Evolutionary conservation across 1,139 yeast genomes (phyloP), one percentile per base, ranked within the genome.

Genomic region (Suhomyces kunorum): DNA sequence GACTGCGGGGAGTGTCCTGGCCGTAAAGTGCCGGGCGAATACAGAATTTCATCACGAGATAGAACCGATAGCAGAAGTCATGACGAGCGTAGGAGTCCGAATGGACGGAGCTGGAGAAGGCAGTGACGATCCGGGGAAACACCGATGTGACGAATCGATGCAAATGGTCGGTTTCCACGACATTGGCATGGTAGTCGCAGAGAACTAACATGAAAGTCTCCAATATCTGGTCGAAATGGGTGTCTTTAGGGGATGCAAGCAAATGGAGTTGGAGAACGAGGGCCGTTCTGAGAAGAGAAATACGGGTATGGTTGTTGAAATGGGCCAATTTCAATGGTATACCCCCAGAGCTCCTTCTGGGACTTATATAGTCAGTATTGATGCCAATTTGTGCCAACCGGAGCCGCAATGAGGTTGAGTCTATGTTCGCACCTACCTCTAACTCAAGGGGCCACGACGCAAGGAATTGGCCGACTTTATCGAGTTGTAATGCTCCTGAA

Each of bases 101-200:
- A 12, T 11, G 6, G 8, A 38, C 39, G 8, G 24, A 13, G 2
- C 25, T 16, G 8, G 45, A 42, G 27, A 38, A 42, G 6, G 26
- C 18, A 4, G 18, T 5, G 8, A 34, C 39, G 15, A 47, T 29
- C 7, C 27, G 12, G 9, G 51, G 53, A 22, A 50, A 44, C 17
- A 49, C 46, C 9, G 42, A 30, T 8, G 20, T 30, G 8, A 48
- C 34, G 27, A 48, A 44, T 11, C 26, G 36, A 7, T 36, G 30
- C 31, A 49, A 40, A 6, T 40, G 42, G 13, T 29, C 26, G 8
- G 28, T 36, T 12, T 44, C 44, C 28, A 36, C 15, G 23, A 47
- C 40, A 34, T 46, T 47, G 17, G 40, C 38, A 27, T 47, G 45
- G 42, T 46, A 49, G 26, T 51, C 55, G 32, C 43, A 31, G 19